Evolutionary conservation across 257 asterid species (phyloP).

Genomic region (Fraxinus americana): DNA sequence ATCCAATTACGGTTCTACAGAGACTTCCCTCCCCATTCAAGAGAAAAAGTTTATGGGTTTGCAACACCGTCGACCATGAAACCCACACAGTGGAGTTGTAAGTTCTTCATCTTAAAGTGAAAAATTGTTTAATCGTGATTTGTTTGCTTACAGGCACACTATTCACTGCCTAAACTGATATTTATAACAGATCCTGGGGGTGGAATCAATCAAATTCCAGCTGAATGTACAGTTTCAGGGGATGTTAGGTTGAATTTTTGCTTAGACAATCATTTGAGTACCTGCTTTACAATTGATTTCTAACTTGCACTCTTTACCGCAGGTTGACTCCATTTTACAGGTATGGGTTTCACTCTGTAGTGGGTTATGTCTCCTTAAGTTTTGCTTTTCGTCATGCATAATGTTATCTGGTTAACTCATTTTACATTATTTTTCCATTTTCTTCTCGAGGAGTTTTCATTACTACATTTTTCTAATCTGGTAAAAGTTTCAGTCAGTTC

Average conservation of each 20-base stretch:
- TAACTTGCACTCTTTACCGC: constrained; percentile 39
- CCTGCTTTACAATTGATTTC: constrained; percentile 24
- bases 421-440: neutral
- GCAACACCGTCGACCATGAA: constrained; percentile 99
- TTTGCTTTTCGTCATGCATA: neutral
- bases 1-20: constrained; percentile 73
- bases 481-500: neutral
- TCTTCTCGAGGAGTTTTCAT: neutral
- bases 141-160: constrained; percentile 16
- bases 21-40: constrained; percentile 89
- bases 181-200: constrained; percentile 90
- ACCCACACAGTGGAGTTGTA: constrained; percentile 97
- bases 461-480: neutral
- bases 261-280: constrained; percentile 18
- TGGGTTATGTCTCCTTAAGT: constrained; percentile 7
- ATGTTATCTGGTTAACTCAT: constrained; percentile 2
- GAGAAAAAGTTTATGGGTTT: constrained; percentile 74
- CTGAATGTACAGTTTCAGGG: constrained; percentile 83
- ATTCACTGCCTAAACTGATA: constrained; percentile 23
- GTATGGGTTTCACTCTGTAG: constrained; percentile 37
- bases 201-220: constrained; percentile 95
- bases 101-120: constrained; percentile 34
- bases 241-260: constrained; percentile 75
- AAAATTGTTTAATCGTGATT: constrained; percentile 11
- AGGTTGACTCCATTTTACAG: constrained; percentile 98